phyloP scores from a whole-genome alignment of 208 protist species.

The Leishmania major region DNA sequence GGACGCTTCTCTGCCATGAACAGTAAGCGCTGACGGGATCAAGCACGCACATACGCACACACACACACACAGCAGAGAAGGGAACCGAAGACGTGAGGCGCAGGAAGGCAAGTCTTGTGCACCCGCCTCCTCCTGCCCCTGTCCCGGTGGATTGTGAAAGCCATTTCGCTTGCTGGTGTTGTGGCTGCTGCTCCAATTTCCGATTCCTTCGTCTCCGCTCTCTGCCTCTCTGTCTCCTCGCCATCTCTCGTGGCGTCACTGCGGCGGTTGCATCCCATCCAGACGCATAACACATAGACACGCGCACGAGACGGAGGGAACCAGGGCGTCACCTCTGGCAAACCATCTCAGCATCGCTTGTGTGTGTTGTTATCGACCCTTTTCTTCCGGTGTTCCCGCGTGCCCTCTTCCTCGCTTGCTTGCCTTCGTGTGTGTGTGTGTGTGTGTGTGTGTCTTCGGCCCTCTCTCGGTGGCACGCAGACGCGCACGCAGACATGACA shows the following conservation, averaged over 20 bases:
- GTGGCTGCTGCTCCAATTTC: constrained; percentile 2
- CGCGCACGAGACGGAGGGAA: not conserved
- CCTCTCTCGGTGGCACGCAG: not conserved
- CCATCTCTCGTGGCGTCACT: not conserved
- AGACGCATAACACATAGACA: not conserved
- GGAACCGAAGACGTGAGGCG: not conserved
- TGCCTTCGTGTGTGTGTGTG: not conserved
- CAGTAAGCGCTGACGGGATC: not conserved
- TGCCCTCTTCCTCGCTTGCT: not conserved
- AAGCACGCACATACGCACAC: not conserved
- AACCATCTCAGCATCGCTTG: not conserved
- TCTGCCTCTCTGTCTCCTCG: not conserved
- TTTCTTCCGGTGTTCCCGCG: not conserved
- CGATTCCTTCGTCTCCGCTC: not conserved
- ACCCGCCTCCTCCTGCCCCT: not conserved
- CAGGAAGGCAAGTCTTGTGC: not conserved
- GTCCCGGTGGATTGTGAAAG: not conserved
- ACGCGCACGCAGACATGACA: not conserved
- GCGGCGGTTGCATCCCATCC: not conserved
- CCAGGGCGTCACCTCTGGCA: not conserved
- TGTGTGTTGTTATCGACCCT: not conserved
- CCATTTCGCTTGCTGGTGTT: not conserved
- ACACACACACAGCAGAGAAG: not conserved
- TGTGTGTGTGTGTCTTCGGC: too few relatives aligned
- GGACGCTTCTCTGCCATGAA: not conserved